phyloP scores from a whole-genome alignment of 2,329 filamentous ascomycete genomes.

The Paramyrothecium sp. region DNA sequence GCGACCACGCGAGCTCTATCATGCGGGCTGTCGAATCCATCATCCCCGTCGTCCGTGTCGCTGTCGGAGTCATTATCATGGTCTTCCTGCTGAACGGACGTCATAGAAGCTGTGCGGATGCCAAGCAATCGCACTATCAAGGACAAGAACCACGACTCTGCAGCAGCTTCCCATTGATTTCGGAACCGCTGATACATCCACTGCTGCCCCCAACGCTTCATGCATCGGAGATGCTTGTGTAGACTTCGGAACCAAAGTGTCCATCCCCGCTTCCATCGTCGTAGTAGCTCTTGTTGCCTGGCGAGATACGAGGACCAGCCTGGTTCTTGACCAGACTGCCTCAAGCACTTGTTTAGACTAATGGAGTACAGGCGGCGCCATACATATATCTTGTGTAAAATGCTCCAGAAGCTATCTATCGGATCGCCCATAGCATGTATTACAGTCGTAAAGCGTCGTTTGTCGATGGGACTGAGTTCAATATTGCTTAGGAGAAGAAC shows the following conservation, averaged over 20 bases:
- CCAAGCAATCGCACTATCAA: not conserved
- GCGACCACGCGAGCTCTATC: not conserved
- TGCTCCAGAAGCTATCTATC: slow-evolving; percentile 2
- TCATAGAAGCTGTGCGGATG: not conserved
- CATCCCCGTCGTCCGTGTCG: not conserved
- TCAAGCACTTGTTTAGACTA: not conserved
- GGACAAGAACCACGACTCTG: not conserved
- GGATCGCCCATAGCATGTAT: not conserved
- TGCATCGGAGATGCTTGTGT: not conserved
- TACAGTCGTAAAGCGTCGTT: not conserved
- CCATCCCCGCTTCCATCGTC: not conserved
- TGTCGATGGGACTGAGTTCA: slow-evolving; percentile 1
- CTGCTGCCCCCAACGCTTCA: not conserved
- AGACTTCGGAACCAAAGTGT: not conserved
- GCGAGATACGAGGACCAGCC: not conserved
- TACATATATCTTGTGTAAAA: slow-evolving; percentile 2
- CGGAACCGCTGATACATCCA: not conserved
- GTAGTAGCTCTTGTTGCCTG: not conserved
- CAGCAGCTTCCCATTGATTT: not conserved
- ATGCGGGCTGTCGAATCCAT: not conserved
- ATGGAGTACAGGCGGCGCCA: not conserved
- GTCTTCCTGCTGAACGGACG: not conserved
- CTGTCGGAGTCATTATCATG: not conserved
- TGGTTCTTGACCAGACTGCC: not conserved
- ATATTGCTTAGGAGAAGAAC: slow-evolving; percentile 1